phyloP scores from a whole-genome alignment of 257 asterid genomes.

The Nemophila menziesii region DNA sequence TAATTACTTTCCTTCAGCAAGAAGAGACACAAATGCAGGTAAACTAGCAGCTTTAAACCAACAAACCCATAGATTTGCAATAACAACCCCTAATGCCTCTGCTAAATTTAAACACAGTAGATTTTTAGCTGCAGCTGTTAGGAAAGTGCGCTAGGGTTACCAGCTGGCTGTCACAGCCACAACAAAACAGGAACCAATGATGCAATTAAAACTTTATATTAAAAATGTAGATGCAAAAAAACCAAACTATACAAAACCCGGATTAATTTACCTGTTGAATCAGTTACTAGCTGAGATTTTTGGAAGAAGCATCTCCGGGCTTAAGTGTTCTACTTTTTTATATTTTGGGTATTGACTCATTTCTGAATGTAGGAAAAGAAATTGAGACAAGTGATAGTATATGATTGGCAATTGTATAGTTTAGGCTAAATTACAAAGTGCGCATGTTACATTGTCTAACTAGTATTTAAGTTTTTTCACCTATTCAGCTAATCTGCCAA shows the following conservation, averaged over 20 bases:
- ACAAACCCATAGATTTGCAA: conserved; percentile 75
- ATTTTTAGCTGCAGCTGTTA: conserved; percentile 98
- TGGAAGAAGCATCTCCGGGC: conserved; percentile 65
- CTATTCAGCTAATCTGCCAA: not conserved
- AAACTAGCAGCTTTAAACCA: conserved; percentile 97
- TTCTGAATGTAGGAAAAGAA: too few species aligned
- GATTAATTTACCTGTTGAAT: conserved; percentile 33
- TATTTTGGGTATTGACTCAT: too few species aligned
- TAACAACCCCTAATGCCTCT: conserved; percentile 88
- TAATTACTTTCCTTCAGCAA: too few species aligned
- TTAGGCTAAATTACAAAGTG: not conserved
- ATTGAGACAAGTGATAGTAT: not conserved
- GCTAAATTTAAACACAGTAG: conserved; percentile 90
- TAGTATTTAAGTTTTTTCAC: not conserved
- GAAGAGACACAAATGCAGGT: conserved; percentile 68
- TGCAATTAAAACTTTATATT: too few species aligned
- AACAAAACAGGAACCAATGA: too few species aligned
- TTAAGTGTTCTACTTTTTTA: too few species aligned
- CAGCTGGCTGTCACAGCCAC: conserved; percentile 64
- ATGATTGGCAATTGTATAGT: not conserved
- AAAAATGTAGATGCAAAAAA: too few species aligned
- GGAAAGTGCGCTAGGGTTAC: conserved; percentile 98
- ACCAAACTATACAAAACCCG: not conserved
- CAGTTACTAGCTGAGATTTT: conserved; percentile 72
- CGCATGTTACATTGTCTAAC: not conserved